These are phyloP conservation scores for Stachybotrys echinatus DNA, from an alignment of 2,329 filamentous ascomycete species.

Conservation along the genomic window DNA sequence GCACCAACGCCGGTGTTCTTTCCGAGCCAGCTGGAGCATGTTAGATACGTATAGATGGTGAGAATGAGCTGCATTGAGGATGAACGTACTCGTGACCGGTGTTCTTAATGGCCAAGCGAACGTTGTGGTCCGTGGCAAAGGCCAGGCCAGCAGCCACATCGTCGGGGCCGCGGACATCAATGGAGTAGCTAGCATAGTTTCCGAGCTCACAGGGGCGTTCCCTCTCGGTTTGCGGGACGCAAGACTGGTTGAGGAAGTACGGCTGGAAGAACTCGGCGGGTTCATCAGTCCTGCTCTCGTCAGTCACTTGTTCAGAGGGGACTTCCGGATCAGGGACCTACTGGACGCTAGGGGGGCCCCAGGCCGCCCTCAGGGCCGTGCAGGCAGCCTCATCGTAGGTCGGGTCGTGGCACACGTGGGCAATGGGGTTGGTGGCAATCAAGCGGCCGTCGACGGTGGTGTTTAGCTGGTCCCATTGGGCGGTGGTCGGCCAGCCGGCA, in stretches of 20 bases:
- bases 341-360: not conserved
- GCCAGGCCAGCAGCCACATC: slow-evolving; percentile 9
- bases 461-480: not conserved
- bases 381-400: not conserved
- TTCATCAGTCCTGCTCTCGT: not conserved
- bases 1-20: slow-evolving; percentile 32
- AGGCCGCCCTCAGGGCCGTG: not conserved
- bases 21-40: slow-evolving; percentile 19
- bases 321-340: too few species aligned
- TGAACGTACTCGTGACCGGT: slow-evolving; percentile 37
- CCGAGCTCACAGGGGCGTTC: not conserved
- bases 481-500: not conserved
- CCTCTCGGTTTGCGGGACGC: not conserved
- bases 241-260: not conserved
- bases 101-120: slow-evolving; percentile 41
- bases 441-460: not conserved
- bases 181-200: not conserved
- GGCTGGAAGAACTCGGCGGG: not conserved
- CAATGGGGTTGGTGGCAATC: not conserved
- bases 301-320: not conserved
- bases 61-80: too few species aligned
- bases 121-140: slow-evolving; percentile 34
- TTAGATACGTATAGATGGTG: too few species aligned
- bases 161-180: not conserved
- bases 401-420: not conserved